Evolutionary conservation across 495 filamentous ascomycete species (phyloP).

Genomic region (Neurospora sp.): DNA sequence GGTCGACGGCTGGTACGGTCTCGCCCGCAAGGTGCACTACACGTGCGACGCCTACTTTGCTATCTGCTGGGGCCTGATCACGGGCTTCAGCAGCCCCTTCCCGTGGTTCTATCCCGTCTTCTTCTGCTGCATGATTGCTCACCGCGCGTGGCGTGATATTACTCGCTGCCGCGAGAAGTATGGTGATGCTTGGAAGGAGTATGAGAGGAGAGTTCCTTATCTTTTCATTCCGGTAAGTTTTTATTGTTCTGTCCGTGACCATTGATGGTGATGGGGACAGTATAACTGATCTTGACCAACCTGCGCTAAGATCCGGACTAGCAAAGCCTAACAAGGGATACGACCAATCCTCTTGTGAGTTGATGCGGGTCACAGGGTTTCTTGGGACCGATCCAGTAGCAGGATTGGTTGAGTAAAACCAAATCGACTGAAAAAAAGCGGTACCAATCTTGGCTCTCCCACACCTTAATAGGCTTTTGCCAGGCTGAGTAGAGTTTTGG

Average conservation of each 20-base stretch:
- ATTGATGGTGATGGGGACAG: neutral
- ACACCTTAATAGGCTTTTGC: neutral
- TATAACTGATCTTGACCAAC: slow-evolving; percentile 6
- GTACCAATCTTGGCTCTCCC: neutral
- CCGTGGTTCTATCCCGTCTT: slow-evolving; percentile 97
- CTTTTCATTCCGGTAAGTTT: slow-evolving; percentile 88
- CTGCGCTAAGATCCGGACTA: too few species aligned
- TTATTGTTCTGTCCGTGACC: neutral
- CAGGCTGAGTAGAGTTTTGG: neutral
- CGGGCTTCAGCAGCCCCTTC: slow-evolving; percentile 66
- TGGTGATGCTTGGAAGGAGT: slow-evolving; percentile 85
- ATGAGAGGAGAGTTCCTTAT: slow-evolving; percentile 80
- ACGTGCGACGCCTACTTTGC: slow-evolving; percentile 84
- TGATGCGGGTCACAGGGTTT: too few species aligned
- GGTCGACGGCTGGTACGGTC: slow-evolving; percentile 86
- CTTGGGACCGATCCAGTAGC: too few species aligned
- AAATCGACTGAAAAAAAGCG: too few species aligned
- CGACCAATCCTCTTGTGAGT: too few species aligned
- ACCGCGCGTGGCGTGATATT: slow-evolving; percentile 80
- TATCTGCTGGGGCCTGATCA: slow-evolving; percentile 46
- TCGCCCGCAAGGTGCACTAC: slow-evolving; percentile 93
- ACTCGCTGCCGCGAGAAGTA: slow-evolving; percentile 78
- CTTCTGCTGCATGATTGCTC: slow-evolving; percentile 83
- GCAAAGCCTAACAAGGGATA: too few species aligned
- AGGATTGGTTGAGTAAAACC: too few species aligned